These are phyloP conservation scores for Epithele typhae DNA, from an alignment of 768 basidiomycete genomes.

Conservation along the genomic window DNA sequence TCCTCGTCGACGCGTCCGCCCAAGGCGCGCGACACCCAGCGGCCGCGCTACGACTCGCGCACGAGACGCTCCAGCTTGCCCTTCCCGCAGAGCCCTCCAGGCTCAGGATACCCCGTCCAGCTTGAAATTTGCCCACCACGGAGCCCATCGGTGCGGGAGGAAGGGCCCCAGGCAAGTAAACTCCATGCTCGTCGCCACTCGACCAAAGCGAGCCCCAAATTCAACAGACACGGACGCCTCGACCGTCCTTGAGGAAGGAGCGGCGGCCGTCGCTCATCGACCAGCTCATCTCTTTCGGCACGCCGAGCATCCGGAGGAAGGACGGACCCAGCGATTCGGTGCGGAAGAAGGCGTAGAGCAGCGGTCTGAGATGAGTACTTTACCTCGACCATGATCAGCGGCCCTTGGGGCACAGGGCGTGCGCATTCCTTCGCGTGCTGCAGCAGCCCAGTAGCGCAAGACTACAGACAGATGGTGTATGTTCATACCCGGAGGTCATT, in stretches of 20 bases:
- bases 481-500: too few species aligned
- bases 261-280: conserved; percentile 21
- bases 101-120: conserved; percentile 21
- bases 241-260: conserved; percentile 20
- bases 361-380: neutral
- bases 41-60: conserved; percentile 9
- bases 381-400: too few species aligned
- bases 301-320: conserved; percentile 12
- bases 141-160: neutral
- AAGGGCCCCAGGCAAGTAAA: conserved; percentile 10
- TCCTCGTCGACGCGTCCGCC: conserved; percentile 1
- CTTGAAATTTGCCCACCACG: conserved; percentile 19
- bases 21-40: conserved; percentile 3
- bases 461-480: too few species aligned
- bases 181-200: neutral
- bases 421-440: too few species aligned
- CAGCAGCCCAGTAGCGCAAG: too few species aligned
- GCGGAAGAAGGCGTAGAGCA: neutral
- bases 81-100: conserved; percentile 25
- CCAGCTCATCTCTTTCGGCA: conserved; percentile 16
- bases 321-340: conserved; percentile 2
- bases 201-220: neutral
- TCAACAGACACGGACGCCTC: conserved; percentile 6
- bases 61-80: conserved; percentile 13
- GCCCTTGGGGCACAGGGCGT: neutral